Base-by-base conservation (phyloP, 1,284 basidiomycete genomes). In the Naganishia cerealis region DNA sequence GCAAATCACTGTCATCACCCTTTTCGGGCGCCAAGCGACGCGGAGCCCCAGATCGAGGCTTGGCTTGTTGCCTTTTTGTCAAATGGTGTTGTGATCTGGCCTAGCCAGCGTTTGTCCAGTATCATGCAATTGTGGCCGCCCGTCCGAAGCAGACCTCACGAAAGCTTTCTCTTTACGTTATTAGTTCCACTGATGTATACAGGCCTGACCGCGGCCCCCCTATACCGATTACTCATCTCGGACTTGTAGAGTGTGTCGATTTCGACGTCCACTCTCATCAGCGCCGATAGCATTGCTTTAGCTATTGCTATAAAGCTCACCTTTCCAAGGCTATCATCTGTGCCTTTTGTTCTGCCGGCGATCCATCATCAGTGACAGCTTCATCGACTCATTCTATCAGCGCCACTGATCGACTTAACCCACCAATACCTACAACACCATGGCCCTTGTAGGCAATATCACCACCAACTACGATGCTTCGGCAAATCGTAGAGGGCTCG, bases 401-500 rank as follows among this genome's bases (percentile, higher is more conserved):
- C 21, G 24, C 9, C 15, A 50, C 7, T n/a, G 12, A 24, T 24
- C 21, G 46, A 24, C 5, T 24, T 10, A 46, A 7, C 10, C 21
- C 43, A 13, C 48, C 58, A 8, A 24, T 24, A 24, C 33, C 26
- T 3, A 9, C 16, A 29, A 16, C 39, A 40, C 54, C 58, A 72
- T 72, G 71, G 67, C 71, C 16, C 54, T 72, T 52, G 58, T 70
- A 38, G 71, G 71, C 57, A 70, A 70, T 59, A 67, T 72, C 38
- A 67, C 62, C 26, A 48, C 56, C 43, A 70, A 66, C 58, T 63
- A 66, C 52, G 69, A 72, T 43, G 56, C 65, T 24, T 48, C 62
- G 21, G 58, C 56, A 12, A 46, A 54, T n/a, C 33, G 50, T 16
- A 24, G 57, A 39, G 71, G 71, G 16, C 38, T 54, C 42, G 55